Percentiles rank a stretch among this genome's conserved stretches.
These are phyloP conservation scores for Ganoderma lingzhi DNA, from an alignment of 1,284 basidiomycete genomes.

Conservation along the genomic window DNA sequence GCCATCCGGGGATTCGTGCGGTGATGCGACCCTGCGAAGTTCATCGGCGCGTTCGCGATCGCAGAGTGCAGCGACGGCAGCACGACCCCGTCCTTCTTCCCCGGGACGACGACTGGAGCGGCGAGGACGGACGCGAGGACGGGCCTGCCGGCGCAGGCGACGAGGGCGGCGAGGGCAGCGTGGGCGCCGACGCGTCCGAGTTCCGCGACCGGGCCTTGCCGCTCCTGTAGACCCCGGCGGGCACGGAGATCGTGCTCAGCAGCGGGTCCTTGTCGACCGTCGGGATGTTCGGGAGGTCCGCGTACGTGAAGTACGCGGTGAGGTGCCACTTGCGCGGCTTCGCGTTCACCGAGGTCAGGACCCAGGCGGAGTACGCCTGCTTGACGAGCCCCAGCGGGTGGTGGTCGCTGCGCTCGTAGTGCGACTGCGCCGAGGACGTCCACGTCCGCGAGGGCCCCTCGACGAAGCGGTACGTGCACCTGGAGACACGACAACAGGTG, in stretches of 20 bases:
- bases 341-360: constrained; percentile 53
- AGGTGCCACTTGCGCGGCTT: constrained; percentile 68
- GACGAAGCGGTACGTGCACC: constrained; percentile 61
- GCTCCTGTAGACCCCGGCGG: constrained; percentile 64
- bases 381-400: constrained; percentile 65
- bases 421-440: constrained; percentile 62
- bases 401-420: constrained; percentile 62
- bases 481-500: constrained; percentile 22
- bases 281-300: constrained; percentile 64
- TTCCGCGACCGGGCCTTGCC: constrained; percentile 63
- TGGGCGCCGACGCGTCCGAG: constrained; percentile 42
- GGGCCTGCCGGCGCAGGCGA: constrained; percentile 33
- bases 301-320: constrained; percentile 70
- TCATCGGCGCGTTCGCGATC: constrained; percentile 36
- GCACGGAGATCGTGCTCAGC: constrained; percentile 59
- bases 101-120: constrained; percentile 31
- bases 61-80: constrained; percentile 40
- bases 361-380: constrained; percentile 72
- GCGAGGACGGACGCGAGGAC: constrained; percentile 30
- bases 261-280: constrained; percentile 64
- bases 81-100: constrained; percentile 35
- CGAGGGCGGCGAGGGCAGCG: constrained; percentile 38
- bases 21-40: constrained; percentile 38
- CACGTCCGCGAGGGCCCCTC: constrained; percentile 59
- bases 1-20: constrained; percentile 51